Evolutionary conservation across 495 filamentous ascomycete genomes (phyloP), one percentile per base, ranked within the genome.

Genomic region (Aspergillus steynii): DNA sequence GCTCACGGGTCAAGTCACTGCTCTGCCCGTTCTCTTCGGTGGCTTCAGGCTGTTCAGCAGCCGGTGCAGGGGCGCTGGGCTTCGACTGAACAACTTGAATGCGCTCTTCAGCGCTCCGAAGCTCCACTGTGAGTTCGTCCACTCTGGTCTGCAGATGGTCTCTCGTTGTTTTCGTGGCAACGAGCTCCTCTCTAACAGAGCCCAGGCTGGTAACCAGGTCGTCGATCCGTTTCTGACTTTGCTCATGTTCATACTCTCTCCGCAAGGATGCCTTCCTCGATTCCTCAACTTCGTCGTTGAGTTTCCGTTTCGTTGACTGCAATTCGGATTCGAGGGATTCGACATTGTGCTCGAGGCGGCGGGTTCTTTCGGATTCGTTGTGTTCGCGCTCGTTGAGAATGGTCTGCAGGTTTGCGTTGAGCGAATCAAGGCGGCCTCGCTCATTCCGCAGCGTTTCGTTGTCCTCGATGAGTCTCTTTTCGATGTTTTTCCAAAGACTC

Each of bases 371-470:
- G 0, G 87, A 84, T 50, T 97, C 93, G 10, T 85, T 83, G 6
- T 94, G 83, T 61, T 98, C 93, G 31, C 92, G 91, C 72, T 98
- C 93, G 67, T 96, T 96, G 52, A 91, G 84, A 2, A 98, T 80
- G 4, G 85, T 92, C 63, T 98, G 92, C 29, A 96, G 82, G 62
- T 88, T 91, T 26, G 86, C 81, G 46, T 97, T 82, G 34, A 96
- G 75, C 49, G 81, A 84, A 69, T 96, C 95, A 2, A 98, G 86
- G 27, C 92, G 84, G 46, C 82, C 80, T 48, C 89, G 87, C 69
- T 99, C 96, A 60, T 96, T 89, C 37, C 89, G 79, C n/a, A 97
- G 79, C 12, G 77, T 84, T 62, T 93, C 90, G 56, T 92, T 96
- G 62, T 98, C 96, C 52, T 93, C 90, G 61, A 80, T 88, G 25